Conservation (phyloP, 2,329 filamentous ascomycete species). For the Emmonsia crescens region DNA sequence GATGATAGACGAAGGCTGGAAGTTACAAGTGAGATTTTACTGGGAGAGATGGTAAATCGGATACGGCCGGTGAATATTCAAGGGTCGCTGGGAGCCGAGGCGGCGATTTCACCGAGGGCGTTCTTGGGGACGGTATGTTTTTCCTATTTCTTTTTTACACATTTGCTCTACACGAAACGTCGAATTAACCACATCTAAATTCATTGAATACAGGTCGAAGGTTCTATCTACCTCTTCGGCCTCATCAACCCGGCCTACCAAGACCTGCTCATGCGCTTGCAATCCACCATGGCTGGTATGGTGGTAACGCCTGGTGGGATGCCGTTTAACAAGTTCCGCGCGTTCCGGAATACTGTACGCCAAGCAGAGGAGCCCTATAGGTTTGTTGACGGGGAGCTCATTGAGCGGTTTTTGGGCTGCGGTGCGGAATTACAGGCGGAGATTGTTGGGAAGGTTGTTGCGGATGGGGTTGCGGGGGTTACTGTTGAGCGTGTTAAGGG, state of each 20-base stretch:
- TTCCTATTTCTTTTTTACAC: constrained; percentile 1
- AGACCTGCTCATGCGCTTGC: constrained; percentile 73
- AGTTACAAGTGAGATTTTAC: constrained; percentile 66
- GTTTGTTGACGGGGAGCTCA: constrained; percentile 84
- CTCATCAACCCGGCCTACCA: constrained; percentile 61
- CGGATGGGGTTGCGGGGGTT: constrained; percentile 45
- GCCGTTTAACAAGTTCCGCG: constrained; percentile 68
- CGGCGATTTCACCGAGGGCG: constrained; percentile 66
- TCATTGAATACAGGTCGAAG: constrained; percentile 57
- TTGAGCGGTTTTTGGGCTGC: constrained; percentile 73
- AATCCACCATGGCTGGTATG: constrained; percentile 55
- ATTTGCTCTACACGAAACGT: neutral
- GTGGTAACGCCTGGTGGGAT: constrained; percentile 62
- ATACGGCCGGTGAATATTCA: constrained; percentile 66
- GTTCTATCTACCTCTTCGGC: constrained; percentile 81
- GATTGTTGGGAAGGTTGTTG: constrained; percentile 41
- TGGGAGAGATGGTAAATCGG: constrained; percentile 89
- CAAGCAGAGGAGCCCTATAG: constrained; percentile 66
- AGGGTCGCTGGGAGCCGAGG: constrained; percentile 51
- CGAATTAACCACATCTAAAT: neutral
- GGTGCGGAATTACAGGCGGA: constrained; percentile 47
- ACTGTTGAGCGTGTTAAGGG: constrained; percentile 50
- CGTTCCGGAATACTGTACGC: constrained; percentile 62
- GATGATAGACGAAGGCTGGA: constrained; percentile 63
- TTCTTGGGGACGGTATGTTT: constrained; percentile 74